Conservation (phyloP, 306 rosid genomes). For the Lagenaria siceraria region DNA sequence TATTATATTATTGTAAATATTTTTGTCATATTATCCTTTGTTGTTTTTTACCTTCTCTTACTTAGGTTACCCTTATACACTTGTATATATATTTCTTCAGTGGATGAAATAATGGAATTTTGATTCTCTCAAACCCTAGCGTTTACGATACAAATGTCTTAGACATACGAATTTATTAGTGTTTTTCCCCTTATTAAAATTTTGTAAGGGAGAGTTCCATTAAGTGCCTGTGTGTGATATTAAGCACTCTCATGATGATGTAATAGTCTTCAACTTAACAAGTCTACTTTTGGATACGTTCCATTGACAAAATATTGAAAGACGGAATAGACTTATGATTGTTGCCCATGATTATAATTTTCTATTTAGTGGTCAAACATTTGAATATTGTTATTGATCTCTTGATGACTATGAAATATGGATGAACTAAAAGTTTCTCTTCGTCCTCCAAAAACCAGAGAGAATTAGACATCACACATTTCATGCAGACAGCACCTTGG, state of each 20-base stretch:
- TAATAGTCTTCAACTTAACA: background rate
- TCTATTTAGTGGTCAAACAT: background rate
- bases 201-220: background rate
- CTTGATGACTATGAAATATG: background rate
- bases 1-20: no score
- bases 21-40: no score
- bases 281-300: background rate
- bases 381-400: background rate
- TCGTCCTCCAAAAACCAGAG: slow-evolving; percentile 37
- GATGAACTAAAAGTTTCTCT: background rate
- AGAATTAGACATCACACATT: slow-evolving; percentile 67
- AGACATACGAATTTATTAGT: background rate
- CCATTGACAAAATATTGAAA: background rate
- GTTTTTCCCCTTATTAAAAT: background rate
- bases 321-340: background rate
- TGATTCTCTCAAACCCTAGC: no score
- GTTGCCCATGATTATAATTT: background rate
- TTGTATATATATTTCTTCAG: no score
- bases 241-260: background rate
- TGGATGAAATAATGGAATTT: no score
- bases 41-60: no score
- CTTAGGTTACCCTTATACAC: no score
- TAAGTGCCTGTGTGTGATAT: background rate
- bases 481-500: slow-evolving; percentile 99
- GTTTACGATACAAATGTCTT: background rate